phyloP scores from a whole-genome alignment of 164 flowering plant genomes.

The Hamamelis virginiana region DNA sequence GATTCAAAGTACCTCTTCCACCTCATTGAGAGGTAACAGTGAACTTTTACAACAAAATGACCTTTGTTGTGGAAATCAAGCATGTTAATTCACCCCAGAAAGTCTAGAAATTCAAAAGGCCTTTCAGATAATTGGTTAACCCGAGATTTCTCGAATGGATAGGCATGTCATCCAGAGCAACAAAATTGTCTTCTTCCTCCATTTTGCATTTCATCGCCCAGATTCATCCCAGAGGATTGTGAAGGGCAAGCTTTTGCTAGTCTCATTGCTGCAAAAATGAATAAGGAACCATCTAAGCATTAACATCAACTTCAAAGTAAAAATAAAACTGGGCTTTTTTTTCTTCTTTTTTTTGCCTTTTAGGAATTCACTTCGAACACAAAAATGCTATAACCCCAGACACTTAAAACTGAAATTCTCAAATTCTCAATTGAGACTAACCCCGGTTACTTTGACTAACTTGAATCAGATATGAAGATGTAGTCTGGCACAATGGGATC shows the following conservation, averaged over 20 bases:
- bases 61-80: no score
- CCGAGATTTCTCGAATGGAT: background rate
- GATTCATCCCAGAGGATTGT: slow-evolving; percentile 24
- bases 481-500: background rate
- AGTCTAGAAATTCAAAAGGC: background rate
- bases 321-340: no score
- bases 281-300: no score
- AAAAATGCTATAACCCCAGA: no score
- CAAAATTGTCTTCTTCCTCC: slow-evolving; percentile 23
- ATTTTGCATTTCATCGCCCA: slow-evolving; percentile 18
- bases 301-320: no score
- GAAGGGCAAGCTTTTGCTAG: slow-evolving; percentile 30
- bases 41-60: no score
- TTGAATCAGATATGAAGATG: no score
- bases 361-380: no score
- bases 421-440: no score
- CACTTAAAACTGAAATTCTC: no score
- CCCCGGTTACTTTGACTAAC: no score
- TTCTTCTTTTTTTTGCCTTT: no score
- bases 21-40: background rate
- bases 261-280: slow-evolving; percentile 27
- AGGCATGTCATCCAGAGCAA: slow-evolving; percentile 27
- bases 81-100: background rate
- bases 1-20: background rate
- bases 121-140: background rate